Evolutionary conservation across 164 flowering plant species (phyloP).

Genomic region (Berberis thunbergii): DNA sequence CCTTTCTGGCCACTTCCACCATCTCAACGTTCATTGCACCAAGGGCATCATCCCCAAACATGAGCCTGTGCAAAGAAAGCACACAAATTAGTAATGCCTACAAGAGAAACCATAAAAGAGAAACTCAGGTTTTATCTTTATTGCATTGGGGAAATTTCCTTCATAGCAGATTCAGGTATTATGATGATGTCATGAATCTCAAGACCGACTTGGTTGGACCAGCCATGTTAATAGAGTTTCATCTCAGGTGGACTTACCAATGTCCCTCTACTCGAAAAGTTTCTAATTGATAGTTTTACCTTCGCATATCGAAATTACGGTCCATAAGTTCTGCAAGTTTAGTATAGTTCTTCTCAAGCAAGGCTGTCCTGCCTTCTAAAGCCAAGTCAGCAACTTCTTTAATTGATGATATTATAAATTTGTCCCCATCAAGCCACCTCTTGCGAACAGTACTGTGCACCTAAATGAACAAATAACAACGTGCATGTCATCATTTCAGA

Average conservation of each 20-base stretch:
- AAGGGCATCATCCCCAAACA: conserved; percentile 87
- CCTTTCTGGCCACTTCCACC: conserved; percentile 79
- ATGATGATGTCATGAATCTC: no score
- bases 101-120: not conserved
- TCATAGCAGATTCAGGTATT: no score
- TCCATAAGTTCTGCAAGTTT: conserved; percentile 75
- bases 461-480: conserved; percentile 26
- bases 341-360: conserved; percentile 51
- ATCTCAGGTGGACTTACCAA: no score
- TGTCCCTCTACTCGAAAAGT: not conserved
- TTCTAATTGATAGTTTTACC: conserved; percentile 31
- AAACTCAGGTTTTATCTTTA: no score
- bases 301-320: conserved; percentile 82
- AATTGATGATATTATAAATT: conserved; percentile 74
- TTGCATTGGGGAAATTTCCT: no score
- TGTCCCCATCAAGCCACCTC: conserved; percentile 87
- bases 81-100: not conserved
- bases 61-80: conserved; percentile 31
- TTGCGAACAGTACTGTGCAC: conserved; percentile 88
- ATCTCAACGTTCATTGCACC: conserved; percentile 76
- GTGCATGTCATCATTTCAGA: not conserved
- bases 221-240: no score
- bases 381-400: conserved; percentile 69
- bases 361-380: conserved; percentile 47
- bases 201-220: no score